A percentile compares a stretch with the other conserved stretches of the same genome.
Conservation (phyloP, 1,284 basidiomycete genomes). For the Boletus sp. region DNA sequence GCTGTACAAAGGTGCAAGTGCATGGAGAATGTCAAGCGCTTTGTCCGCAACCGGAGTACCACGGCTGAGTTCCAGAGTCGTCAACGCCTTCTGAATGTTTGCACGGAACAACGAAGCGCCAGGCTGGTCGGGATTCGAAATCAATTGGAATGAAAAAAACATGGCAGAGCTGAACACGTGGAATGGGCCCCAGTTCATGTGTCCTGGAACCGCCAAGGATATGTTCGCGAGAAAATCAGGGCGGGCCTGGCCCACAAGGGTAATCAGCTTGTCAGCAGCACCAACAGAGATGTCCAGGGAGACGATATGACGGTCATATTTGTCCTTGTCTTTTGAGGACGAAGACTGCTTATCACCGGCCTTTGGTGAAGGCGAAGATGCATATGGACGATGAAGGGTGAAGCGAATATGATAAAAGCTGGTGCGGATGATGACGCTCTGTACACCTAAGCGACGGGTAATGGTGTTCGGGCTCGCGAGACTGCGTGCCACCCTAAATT, state of each 20-base stretch:
- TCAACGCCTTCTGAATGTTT: constrained; percentile 65
- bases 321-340: constrained; percentile 39
- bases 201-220: constrained; percentile 66
- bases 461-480: constrained; percentile 56
- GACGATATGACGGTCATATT: constrained; percentile 42
- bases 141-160: constrained; percentile 82
- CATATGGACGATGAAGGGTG: constrained; percentile 75
- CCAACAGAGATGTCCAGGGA: constrained; percentile 68
- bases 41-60: constrained; percentile 68
- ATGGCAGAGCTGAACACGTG: constrained; percentile 80
- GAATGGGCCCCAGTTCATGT: constrained; percentile 78
- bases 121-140: constrained; percentile 71
- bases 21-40: constrained; percentile 61
- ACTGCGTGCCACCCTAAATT: constrained; percentile 63
- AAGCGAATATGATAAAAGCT: constrained; percentile 78
- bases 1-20: constrained; percentile 66
- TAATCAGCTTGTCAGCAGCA: constrained; percentile 71
- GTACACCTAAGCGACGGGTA: constrained; percentile 62
- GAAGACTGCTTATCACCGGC: constrained; percentile 19
- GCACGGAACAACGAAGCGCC: constrained; percentile 67
- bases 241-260: constrained; percentile 63
- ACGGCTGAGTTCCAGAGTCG: constrained; percentile 58
- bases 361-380: constrained; percentile 36
- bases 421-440: constrained; percentile 71
- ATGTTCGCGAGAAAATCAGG: constrained; percentile 68